Percentiles rank a stretch among this genome's conserved stretches.
phyloP scores from a whole-genome alignment of 2,329 filamentous ascomycete genomes.

The Bipolaris victoriae region DNA sequence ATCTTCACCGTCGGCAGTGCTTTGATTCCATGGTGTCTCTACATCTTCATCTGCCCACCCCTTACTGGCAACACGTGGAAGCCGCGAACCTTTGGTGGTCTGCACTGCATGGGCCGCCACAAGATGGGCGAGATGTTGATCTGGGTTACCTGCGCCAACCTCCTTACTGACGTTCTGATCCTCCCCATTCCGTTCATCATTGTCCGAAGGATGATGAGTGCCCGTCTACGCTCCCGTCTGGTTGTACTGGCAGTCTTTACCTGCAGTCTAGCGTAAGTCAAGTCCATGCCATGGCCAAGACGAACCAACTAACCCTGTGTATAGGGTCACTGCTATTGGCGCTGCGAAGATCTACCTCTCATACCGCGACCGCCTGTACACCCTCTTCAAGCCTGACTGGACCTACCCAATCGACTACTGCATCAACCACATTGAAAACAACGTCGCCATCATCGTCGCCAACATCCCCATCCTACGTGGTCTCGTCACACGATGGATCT shows the following conservation, averaged over 20 bases:
- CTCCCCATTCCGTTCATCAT: constrained; percentile 52
- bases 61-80: constrained; percentile 50
- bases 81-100: constrained; percentile 46
- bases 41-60: constrained; percentile 50
- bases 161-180: constrained; percentile 50
- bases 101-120: constrained; percentile 48
- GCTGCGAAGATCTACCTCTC: constrained; percentile 51
- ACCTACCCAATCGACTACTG: constrained; percentile 52
- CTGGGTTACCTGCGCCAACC: constrained; percentile 51
- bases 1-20: constrained; percentile 45
- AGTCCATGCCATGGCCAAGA: neutral
- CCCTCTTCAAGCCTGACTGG: constrained; percentile 47
- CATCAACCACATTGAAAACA: constrained; percentile 52
- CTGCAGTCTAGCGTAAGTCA: constrained; percentile 47
- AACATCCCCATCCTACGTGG: constrained; percentile 51
- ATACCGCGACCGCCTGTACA: constrained; percentile 50
- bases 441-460: constrained; percentile 51
- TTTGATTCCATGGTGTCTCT: constrained; percentile 46
- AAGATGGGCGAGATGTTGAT: constrained; percentile 48
- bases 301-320: constrained; percentile 7
- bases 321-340: constrained; percentile 48
- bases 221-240: constrained; percentile 45
- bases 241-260: constrained; percentile 50
- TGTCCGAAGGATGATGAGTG: constrained; percentile 50
- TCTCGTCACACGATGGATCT: constrained; percentile 50